Conservation (phyloP, 257 asterid genomes). For the Nicotiana benthamiana region DNA sequence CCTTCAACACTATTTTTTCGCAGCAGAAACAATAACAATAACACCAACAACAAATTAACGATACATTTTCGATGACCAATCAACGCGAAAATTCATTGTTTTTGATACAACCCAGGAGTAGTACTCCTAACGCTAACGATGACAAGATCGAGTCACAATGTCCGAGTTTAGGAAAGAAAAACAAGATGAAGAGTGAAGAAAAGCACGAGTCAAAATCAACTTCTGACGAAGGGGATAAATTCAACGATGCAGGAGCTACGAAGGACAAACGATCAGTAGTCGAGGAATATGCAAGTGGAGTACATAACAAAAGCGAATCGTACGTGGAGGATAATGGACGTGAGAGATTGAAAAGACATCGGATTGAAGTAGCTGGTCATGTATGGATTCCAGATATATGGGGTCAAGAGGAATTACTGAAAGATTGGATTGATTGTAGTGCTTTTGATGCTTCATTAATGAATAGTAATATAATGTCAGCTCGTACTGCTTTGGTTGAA, state of each 20-base stretch:
- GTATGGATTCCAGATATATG: slow-evolving; percentile 93
- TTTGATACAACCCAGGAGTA: not conserved
- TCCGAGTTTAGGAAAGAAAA: not conserved
- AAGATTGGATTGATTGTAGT: slow-evolving; percentile 74
- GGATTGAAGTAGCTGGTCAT: slow-evolving; percentile 71
- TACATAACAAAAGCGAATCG: not conserved
- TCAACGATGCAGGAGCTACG: not conserved
- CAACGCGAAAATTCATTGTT: not conserved
- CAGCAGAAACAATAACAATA: not conserved
- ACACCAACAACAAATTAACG: not conserved
- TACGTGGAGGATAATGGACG: slow-evolving; percentile 28
- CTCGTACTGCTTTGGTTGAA: slow-evolving; percentile 57
- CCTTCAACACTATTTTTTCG: not conserved
- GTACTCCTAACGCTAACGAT: not conserved
- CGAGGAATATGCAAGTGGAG: not conserved
- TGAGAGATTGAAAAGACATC: slow-evolving; percentile 73
- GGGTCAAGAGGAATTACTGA: slow-evolving; percentile 71
- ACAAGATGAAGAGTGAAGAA: not conserved
- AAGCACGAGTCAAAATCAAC: not conserved
- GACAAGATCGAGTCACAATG: not conserved
- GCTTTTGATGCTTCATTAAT: slow-evolving; percentile 54
- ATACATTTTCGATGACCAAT: not conserved
- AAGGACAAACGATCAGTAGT: too few species aligned
- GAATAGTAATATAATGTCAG: slow-evolving; percentile 41
- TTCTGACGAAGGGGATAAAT: not conserved